Conservation (phyloP, 768 basidiomycete species). For the Serendipita sp. region DNA sequence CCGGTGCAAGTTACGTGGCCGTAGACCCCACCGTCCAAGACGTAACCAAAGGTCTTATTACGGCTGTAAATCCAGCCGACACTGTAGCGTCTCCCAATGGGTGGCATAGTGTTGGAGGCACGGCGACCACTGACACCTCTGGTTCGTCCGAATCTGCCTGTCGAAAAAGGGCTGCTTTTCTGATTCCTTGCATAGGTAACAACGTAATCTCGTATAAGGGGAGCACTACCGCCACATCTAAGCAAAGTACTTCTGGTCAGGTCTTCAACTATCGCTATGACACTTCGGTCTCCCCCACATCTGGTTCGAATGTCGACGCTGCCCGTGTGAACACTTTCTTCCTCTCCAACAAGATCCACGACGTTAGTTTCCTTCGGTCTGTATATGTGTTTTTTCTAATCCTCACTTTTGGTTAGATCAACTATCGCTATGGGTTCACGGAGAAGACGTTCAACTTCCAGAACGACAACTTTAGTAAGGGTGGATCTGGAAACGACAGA, state of each 20-base stretch:
- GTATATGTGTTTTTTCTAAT: background rate
- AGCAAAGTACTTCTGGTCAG: slow-evolving; percentile 24
- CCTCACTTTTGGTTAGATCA: slow-evolving; percentile 8
- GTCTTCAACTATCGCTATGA: slow-evolving; percentile 27
- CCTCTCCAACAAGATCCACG: slow-evolving; percentile 43
- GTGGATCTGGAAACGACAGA: slow-evolving; percentile 33
- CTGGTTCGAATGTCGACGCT: slow-evolving; percentile 32
- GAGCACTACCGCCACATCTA: slow-evolving; percentile 16
- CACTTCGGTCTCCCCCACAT: slow-evolving; percentile 24
- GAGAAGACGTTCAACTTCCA: slow-evolving; percentile 47
- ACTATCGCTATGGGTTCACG: slow-evolving; percentile 42
- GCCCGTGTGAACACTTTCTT: slow-evolving; percentile 40
- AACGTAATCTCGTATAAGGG: slow-evolving; percentile 23
- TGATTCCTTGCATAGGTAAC: slow-evolving; percentile 15
- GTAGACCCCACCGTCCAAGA: background rate
- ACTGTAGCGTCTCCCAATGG: slow-evolving; percentile 22
- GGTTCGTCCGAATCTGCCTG: background rate
- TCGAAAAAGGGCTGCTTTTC: background rate
- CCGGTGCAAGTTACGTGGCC: background rate
- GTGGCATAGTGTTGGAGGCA: slow-evolving; percentile 25
- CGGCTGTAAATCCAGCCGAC: slow-evolving; percentile 12
- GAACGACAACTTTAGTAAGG: slow-evolving; percentile 34
- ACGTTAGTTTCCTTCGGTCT: slow-evolving; percentile 13
- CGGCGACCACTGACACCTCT: slow-evolving; percentile 13
- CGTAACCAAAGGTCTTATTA: background rate